phyloP scores from a whole-genome alignment of 768 basidiomycete genomes.

The Daedaleopsis sinensis region DNA sequence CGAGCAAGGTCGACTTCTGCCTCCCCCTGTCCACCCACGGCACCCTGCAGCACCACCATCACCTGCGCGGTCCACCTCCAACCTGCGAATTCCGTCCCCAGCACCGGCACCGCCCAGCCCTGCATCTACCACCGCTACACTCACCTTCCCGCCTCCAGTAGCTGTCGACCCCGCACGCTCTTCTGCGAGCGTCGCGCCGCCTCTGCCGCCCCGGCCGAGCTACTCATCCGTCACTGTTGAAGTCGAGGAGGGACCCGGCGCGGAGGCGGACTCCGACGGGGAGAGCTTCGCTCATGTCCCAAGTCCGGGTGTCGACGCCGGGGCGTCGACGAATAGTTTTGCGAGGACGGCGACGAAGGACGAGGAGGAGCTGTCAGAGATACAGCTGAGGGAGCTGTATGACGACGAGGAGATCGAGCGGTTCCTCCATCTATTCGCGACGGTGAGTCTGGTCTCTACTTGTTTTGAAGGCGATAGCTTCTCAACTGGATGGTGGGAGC shows the following conservation, averaged over 20 bases:
- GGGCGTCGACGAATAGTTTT: neutral
- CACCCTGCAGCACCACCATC: neutral
- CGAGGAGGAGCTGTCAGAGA: slow-evolving; percentile 47
- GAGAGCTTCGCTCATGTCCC: neutral
- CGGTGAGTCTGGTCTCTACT: slow-evolving; percentile 40
- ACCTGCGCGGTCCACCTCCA: neutral
- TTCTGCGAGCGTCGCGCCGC: neutral
- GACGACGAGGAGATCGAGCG: slow-evolving; percentile 67
- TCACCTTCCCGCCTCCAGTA: too few species aligned
- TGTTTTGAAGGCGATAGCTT: neutral
- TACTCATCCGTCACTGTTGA: neutral
- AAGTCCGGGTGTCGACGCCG: neutral
- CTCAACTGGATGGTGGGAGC: neutral
- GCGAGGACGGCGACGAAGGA: neutral
- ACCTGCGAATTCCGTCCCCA: neutral
- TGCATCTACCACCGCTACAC: too few species aligned
- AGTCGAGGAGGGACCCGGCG: neutral
- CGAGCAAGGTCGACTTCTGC: neutral
- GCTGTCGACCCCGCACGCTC: too few species aligned
- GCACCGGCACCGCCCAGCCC: too few species aligned
- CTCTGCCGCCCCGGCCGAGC: neutral
- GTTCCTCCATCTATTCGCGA: slow-evolving; percentile 62
- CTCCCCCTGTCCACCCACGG: neutral
- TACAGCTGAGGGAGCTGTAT: slow-evolving; percentile 57
- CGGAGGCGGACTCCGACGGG: neutral